A percentile compares a stretch with the other conserved stretches of the same genome.
Evolutionary conservation across 768 basidiomycete genomes (phyloP).

Genomic region (Calocybe cyanea): DNA sequence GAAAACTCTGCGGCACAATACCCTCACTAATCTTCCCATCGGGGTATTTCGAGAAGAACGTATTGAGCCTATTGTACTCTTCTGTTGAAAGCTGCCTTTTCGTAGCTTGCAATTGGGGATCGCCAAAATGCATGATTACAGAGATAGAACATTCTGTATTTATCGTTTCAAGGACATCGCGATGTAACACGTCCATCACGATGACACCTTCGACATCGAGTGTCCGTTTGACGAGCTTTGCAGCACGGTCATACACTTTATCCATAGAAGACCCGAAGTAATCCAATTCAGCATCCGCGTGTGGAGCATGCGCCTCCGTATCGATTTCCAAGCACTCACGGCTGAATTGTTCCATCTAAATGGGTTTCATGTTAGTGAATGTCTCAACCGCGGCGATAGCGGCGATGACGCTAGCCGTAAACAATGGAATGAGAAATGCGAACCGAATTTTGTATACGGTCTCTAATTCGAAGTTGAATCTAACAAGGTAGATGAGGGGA

Average conservation of each 20-base stretch:
- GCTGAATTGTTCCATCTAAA: constrained; percentile 91
- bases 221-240: constrained; percentile 83
- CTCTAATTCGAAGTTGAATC: constrained; percentile 89
- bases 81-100: constrained; percentile 57
- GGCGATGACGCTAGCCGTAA: background rate
- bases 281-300: constrained; percentile 21
- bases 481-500: constrained; percentile 20
- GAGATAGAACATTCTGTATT: constrained; percentile 57
- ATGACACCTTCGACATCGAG: constrained; percentile 90
- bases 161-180: constrained; percentile 79
- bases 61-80: constrained; percentile 71
- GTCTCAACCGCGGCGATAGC: background rate
- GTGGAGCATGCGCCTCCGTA: constrained; percentile 40
- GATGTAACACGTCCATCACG: constrained; percentile 90
- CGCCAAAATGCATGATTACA: constrained; percentile 68
- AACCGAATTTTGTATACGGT: constrained; percentile 87
- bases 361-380: constrained; percentile 1
- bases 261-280: constrained; percentile 62
- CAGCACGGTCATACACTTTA: constrained; percentile 85
- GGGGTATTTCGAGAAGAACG: constrained; percentile 75
- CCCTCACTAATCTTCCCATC: constrained; percentile 89
- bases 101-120: constrained; percentile 47
- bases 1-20: constrained; percentile 77
- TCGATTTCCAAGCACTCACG: constrained; percentile 94
- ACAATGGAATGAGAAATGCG: constrained; percentile 18